These are phyloP conservation scores for Penicillium coffeae DNA, from an alignment of 495 filamentous ascomycete genomes.

Conservation along the genomic window DNA sequence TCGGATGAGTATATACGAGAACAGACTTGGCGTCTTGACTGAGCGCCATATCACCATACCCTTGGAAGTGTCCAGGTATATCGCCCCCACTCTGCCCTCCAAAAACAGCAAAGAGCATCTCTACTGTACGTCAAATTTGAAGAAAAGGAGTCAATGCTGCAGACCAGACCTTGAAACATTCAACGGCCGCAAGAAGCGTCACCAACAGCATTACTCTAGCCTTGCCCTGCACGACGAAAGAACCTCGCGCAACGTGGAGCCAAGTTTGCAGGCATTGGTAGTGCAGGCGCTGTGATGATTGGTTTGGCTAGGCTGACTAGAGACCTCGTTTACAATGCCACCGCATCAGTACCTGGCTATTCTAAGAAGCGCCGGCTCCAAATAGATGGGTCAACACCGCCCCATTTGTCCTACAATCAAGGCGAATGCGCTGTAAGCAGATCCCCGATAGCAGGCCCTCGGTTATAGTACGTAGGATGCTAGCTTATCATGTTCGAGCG, in stretches of 20 bases:
- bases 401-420: neutral
- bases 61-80: no score
- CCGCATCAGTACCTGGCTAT: neutral
- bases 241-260: neutral
- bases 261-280: no score
- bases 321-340: neutral
- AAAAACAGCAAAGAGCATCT: neutral
- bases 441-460: neutral
- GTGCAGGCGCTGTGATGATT: neutral
- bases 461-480: no score
- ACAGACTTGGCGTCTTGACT: no score
- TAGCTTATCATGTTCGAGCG: no score
- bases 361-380: neutral
- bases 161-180: neutral
- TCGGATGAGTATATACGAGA: no score
- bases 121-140: neutral
- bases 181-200: neutral
- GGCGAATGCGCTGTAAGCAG: no score
- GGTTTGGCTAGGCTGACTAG: neutral
- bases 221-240: neutral
- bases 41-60: neutral
- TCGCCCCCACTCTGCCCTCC: neutral
- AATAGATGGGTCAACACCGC: neutral
- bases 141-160: no score
- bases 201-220: neutral